Base-by-base conservation (phyloP, 768 basidiomycete genomes). In the Zangia roseola region DNA sequence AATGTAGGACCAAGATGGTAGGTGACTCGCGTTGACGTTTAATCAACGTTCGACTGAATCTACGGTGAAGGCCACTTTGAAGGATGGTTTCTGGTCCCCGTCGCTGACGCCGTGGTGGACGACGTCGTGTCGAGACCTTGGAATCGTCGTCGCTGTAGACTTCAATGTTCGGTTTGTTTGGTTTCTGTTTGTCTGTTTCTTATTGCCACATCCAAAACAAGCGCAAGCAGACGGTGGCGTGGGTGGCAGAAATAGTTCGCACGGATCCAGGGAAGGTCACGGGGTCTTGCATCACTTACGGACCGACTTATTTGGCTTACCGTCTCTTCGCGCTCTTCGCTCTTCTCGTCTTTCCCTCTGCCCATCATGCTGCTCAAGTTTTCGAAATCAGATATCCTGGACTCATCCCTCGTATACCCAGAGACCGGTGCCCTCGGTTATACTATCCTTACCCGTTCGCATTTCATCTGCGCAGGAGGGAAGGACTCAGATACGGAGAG, bases 281-380 rank as follows among this genome's bases (percentile, higher is more conserved):
- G 43, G 17, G 25, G 8, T n/a, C 24, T 25, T 33, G 21, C 13
- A 37, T 24, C 35, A 26, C 8, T 23, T 24, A 19, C 33, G 21
- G 23, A 38, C 31, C n/a, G 21, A 17, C 36, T 16, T 25, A 25
- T 35, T 34, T 23, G n/a, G 43, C 24, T 19, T 41, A 23, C 34
- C 30, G 4, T 20, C 23, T 43, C 19, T 40, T 31, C 10, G 23
- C 24, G 19, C 23, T 43, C 19, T 40, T 31, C 10, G 23, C 24
- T 41, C 47, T 48, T 17, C 33, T 23, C 23, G n/a, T 28, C 43
- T 44, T 40, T 31, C 19, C 42, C 35, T 33, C 43, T 8, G 24
- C 51, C 54, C 34, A 49, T 48, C 37, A 83, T 82, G 81, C 63
- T 83, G 26, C 73, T 83, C 62, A 81, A 75, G 71, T 82, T 83